Evolutionary conservation across 192 early-diverging fungal species (phyloP), one percentile per base, ranked within the genome.

Genomic region (Oehlia diaphana): DNA sequence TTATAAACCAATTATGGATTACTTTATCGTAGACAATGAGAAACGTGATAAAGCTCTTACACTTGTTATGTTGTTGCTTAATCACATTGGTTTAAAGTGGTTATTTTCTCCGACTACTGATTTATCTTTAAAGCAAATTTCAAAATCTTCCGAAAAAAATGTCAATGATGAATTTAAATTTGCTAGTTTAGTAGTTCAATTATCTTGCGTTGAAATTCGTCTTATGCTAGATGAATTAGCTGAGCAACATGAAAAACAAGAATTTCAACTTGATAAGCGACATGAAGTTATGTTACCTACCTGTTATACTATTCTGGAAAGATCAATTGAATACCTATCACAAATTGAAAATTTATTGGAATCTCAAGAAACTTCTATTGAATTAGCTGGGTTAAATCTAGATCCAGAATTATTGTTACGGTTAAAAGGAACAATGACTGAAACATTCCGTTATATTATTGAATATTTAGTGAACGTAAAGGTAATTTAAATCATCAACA

Each of bases 271-370:
- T 66, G 26, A 83, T n/a, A 47, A 47, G 13, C 74, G 80, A 14
- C 81, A 82, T 37, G 61, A 82, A n/a, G 9, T 44, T n/a, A 82
- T 85, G 84, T 37, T 87, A 39, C 81, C 86, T 9, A 72, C 82
- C 21, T 83, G 80, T 80, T 87, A 83, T 68, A 79, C 81, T 49
- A 85, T 87, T 31, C 37, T 87, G 12, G 86, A 87, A 64, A 78
- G 63, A 21, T 73, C 82, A 8, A 87, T 87, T 28, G 80, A 83
- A 47, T 84, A 83, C 66, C 61, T 87, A 35, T 72, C 81, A 10
- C 71, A 76, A 6, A 35, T 78, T 33, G 63, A 23, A 37, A 26
- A 67, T 44, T 66, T 28, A 1, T 61, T 78, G n/a, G 80, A 81
- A 62, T 72, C 71, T 14, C 63, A 74, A 35, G 74, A 78, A 35